Conservation (phyloP, 78 protist species). For the Mastigamoeba balamuthi region DNA sequence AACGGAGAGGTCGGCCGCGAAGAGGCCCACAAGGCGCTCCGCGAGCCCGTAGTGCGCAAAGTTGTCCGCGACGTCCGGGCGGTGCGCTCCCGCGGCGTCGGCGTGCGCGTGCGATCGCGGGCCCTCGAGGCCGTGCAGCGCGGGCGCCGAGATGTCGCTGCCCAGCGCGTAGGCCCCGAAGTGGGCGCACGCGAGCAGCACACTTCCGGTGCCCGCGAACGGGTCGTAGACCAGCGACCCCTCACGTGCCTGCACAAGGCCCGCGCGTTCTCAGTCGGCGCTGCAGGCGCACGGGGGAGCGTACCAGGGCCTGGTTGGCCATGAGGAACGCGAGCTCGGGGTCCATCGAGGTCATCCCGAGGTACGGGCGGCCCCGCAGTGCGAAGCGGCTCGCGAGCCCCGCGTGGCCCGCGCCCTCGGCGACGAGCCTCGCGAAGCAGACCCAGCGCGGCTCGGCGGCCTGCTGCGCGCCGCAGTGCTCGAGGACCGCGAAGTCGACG, state of each 20-base stretch:
- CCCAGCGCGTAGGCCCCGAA: slow-evolving; percentile 72
- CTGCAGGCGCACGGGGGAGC: too few relatives aligned
- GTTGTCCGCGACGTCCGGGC: too few relatives aligned
- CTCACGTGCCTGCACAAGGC: too few relatives aligned
- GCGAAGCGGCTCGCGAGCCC: slow-evolving; percentile 7
- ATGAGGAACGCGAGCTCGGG: slow-evolving; percentile 52
- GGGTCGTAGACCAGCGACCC: slow-evolving; percentile 52
- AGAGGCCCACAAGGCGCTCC: slow-evolving; percentile 4
- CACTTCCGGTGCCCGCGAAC: slow-evolving; percentile 59
- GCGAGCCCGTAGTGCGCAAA: slow-evolving; percentile 24
- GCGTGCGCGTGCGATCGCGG: too few relatives aligned
- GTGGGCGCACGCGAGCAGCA: slow-evolving; percentile 39
- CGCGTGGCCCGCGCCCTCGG: too few relatives aligned
- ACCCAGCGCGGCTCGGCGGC: too few relatives aligned
- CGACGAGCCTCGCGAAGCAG: too few relatives aligned
- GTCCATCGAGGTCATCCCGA: slow-evolving; percentile 74
- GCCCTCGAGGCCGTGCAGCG: slow-evolving; percentile 61
- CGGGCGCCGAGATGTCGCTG: slow-evolving; percentile 59
- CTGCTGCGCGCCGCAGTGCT: too few relatives aligned
- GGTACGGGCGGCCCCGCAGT: slow-evolving; percentile 30
- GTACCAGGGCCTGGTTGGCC: slow-evolving; percentile 54
- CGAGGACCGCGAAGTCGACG: too few relatives aligned
- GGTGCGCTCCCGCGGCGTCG: too few relatives aligned
- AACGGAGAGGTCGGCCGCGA: slow-evolving; percentile 18
- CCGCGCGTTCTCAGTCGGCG: too few relatives aligned